Evolutionary conservation across 768 basidiomycete genomes (phyloP).

Genomic region (Artomyces pyxidatus): DNA sequence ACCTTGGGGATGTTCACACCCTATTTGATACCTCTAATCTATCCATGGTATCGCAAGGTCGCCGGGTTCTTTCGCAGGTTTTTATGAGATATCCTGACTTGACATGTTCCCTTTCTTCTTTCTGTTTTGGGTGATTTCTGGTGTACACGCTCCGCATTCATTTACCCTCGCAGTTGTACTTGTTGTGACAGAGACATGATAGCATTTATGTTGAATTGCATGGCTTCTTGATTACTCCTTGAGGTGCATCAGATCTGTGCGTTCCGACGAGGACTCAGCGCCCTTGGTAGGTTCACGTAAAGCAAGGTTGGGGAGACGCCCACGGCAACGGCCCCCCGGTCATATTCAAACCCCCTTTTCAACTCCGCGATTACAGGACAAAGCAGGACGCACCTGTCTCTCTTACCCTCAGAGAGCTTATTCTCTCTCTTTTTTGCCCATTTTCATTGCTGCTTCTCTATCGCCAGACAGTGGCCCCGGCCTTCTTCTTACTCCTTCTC

Average conservation of each 20-base stretch:
- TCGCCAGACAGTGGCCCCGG: background rate
- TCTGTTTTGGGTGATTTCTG: conserved; percentile 2
- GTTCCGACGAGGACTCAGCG: too few species aligned
- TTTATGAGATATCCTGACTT: conserved; percentile 4
- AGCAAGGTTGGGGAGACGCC: too few species aligned
- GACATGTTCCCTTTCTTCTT: conserved; percentile 3
- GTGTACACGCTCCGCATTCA: background rate
- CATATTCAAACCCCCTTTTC: too few species aligned
- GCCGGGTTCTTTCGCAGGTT: conserved; percentile 13
- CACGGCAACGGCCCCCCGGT: too few species aligned
- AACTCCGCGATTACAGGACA: conserved; percentile 4
- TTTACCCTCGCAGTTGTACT: background rate
- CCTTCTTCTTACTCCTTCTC: background rate
- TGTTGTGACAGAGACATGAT: conserved; percentile 5
- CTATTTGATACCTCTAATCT: conserved; percentile 2
- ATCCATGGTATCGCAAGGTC: conserved; percentile 16
- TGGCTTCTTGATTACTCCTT: too few species aligned
- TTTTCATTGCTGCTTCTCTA: background rate
- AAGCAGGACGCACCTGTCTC: background rate
- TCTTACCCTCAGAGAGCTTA: background rate
- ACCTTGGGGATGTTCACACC: conserved; percentile 10
- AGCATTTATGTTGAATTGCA: background rate
- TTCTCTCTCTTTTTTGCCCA: background rate
- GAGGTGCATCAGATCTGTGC: too few species aligned
- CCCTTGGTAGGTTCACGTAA: too few species aligned